Conservation (phyloP, 1,139 yeast genomes). For the Petasospora fabianii region DNA sequence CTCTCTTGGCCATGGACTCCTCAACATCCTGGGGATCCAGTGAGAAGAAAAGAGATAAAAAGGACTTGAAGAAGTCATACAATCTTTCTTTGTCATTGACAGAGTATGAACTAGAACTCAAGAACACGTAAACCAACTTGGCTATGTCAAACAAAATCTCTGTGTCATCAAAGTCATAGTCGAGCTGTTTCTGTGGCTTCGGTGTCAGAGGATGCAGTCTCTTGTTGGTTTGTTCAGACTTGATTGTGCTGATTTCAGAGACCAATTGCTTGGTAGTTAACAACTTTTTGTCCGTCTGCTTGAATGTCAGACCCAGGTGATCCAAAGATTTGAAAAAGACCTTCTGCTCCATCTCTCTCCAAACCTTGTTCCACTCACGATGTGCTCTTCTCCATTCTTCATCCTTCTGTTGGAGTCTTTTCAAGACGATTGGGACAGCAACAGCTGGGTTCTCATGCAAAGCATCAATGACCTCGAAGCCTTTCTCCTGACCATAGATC, state of each 20-base stretch:
- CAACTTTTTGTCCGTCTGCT: conserved; percentile 91
- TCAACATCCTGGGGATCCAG: conserved; percentile 35
- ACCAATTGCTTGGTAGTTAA: conserved; percentile 86
- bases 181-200: conserved; percentile 76
- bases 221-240: conserved; percentile 77
- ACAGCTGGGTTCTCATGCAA: conserved; percentile 92
- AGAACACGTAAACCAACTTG: conserved; percentile 63
- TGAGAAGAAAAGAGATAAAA: conserved; percentile 66
- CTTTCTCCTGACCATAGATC: conserved; percentile 90
- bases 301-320: conserved; percentile 92
- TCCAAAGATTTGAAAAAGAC: conserved; percentile 91
- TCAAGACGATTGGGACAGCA: conserved; percentile 90
- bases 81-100: conserved; percentile 77
- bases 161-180: conserved; percentile 60
- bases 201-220: conserved; percentile 86
- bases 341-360: conserved; percentile 98
- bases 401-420: conserved; percentile 92
- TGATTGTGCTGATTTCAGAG: conserved; percentile 87
- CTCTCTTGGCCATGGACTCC: conserved; percentile 32
- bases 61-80: conserved; percentile 66
- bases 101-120: conserved; percentile 72
- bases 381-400: conserved; percentile 99
- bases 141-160: conserved; percentile 73
- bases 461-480: conserved; percentile 94
- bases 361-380: conserved; percentile 97